Conservation (phyloP, 192 early-diverging fungal genomes). For the Coemansia sp. region DNA sequence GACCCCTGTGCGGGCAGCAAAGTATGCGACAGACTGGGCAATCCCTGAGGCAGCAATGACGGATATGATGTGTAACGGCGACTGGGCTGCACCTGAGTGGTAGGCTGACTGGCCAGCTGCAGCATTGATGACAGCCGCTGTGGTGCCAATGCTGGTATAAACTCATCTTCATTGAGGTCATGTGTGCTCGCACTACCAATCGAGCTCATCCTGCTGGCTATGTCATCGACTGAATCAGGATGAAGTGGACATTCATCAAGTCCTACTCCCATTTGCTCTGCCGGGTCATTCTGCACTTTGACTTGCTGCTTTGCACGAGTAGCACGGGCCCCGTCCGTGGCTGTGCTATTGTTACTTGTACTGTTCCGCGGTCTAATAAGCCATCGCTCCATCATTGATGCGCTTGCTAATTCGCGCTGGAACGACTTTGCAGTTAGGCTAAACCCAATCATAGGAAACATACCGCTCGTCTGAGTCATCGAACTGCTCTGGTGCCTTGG, state of each 20-base stretch:
- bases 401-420: conserved; percentile 39
- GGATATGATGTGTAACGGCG: not conserved
- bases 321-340: not conserved
- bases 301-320: conserved; percentile 3
- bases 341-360: no score
- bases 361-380: conserved; percentile 12
- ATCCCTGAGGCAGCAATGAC: not conserved
- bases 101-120: conserved; percentile 12
- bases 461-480: not conserved
- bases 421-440: conserved; percentile 37
- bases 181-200: not conserved
- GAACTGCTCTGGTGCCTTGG: no score
- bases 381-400: conserved; percentile 47
- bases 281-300: not conserved
- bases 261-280: not conserved
- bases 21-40: not conserved
- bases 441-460: conserved; percentile 36
- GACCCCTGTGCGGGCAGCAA: not conserved
- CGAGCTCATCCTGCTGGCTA: not conserved
- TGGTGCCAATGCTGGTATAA: conserved; percentile 1
- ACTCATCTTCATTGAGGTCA: not conserved
- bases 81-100: not conserved
- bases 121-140: conserved; percentile 9
- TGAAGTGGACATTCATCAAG: not conserved
- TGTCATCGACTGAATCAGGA: not conserved